These are phyloP conservation scores for Lactuca sativa DNA, from an alignment of 129 eudicot genomes.

Conservation along the genomic window DNA sequence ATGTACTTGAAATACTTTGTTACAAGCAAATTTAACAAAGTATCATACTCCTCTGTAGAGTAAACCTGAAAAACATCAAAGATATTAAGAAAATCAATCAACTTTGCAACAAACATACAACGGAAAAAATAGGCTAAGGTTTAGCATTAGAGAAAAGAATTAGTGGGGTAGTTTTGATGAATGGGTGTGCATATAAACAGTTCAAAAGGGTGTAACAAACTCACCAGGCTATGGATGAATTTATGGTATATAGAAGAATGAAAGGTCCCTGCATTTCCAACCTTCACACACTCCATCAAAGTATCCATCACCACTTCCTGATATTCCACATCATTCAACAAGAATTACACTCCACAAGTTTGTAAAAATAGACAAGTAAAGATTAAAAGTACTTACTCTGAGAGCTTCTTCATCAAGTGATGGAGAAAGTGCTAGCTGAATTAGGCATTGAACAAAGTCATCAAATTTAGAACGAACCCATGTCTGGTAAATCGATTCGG, in stretches of 20 bases:
- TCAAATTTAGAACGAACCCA: constrained; percentile 90
- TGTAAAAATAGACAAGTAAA: not conserved
- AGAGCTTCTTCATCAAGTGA: constrained; percentile 39
- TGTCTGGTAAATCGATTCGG: constrained; percentile 56
- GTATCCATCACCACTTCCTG: constrained; percentile 83
- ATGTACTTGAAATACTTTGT: constrained; percentile 73
- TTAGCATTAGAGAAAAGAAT: too few species aligned
- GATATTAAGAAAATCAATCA: not conserved
- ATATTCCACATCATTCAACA: constrained; percentile 1
- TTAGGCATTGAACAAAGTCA: constrained; percentile 45
- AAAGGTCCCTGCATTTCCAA: constrained; percentile 79
- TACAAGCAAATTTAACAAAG: constrained; percentile 54
- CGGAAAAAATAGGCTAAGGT: too few species aligned
- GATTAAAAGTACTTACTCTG: constrained; percentile 38
- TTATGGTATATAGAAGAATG: constrained; percentile 69
- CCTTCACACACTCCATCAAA: constrained; percentile 84
- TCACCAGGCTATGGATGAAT: constrained; percentile 55
- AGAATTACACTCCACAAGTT: not conserved
- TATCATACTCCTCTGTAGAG: constrained; percentile 48
- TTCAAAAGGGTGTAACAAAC: constrained; percentile 12
- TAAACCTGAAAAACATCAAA: constrained; percentile 48
- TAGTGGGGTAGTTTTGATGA: not conserved
- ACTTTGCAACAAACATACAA: not conserved
- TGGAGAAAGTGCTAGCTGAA: constrained; percentile 44
- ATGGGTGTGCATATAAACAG: not conserved